Evolutionary conservation across 202 grass and related monocot genomes (phyloP).

Genomic region (Sporobolus alterniflorus): DNA sequence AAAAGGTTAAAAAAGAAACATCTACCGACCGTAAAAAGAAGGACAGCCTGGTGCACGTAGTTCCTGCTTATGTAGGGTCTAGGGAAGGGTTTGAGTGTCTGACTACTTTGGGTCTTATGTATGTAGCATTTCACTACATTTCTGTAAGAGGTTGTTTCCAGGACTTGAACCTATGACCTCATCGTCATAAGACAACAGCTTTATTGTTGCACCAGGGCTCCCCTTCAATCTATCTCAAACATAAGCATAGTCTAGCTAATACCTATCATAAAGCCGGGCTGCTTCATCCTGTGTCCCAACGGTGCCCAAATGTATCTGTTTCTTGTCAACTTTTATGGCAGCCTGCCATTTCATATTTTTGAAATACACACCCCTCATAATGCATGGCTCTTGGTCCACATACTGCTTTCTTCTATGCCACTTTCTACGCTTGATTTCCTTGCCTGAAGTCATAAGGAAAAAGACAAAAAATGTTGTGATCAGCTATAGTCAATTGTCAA

Average conservation of each 20-base stretch:
- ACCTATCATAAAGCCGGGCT: conserved; percentile 97
- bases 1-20: conserved; percentile 6
- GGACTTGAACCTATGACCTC: too few species aligned
- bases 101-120: too few species aligned
- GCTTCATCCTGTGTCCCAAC: conserved; percentile 96
- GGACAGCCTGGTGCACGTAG: too few species aligned
- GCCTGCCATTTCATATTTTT: conserved; percentile 99
- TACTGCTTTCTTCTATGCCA: conserved; percentile 97
- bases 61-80: too few species aligned
- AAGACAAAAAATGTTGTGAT: conserved; percentile 5
- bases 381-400: conserved; percentile 90
- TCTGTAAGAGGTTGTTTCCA: too few species aligned
- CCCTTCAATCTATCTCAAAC: too few species aligned
- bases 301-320: conserved; percentile 99
- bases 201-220: too few species aligned
- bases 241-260: conserved; percentile 40
- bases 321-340: conserved; percentile 99
- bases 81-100: too few species aligned
- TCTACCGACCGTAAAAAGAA: background rate
- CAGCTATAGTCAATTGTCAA: conserved; percentile 9
- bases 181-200: too few species aligned
- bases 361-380: conserved; percentile 96
- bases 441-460: conserved; percentile 54
- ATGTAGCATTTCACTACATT: too few species aligned
- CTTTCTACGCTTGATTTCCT: conserved; percentile 95